Evolutionary conservation across 495 filamentous ascomycete genomes (phyloP), one percentile per base, ranked within the genome.

Genomic region (Penicillium paxilli): DNA sequence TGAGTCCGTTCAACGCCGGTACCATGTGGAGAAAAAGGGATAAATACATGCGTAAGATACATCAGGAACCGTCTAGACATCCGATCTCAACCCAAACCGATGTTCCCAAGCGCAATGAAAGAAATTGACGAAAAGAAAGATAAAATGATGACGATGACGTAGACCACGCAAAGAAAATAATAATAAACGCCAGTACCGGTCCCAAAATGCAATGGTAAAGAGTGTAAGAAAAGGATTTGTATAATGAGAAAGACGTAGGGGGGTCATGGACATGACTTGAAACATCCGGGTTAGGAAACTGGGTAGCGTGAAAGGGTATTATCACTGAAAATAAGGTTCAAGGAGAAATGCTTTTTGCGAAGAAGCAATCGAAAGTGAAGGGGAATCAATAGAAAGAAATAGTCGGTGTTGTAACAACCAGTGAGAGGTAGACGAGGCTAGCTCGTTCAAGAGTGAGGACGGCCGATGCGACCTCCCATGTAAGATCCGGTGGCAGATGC

Each of bases 401-500:
- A 2, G 12, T 3, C 6, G 41, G 41, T 44, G 14, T 19, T 44
- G 22, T 5, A 21, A 40, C 26, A 44, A 20, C 55, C 5, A 32
- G 30, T 32, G 6, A 52, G 17, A 25, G 22, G 16, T 32, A 40
- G 41, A 49, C 57, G 50, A 64, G 61, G 47, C 64, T 62, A 30
- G 64, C 62, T 67, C 62, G 58, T 55, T 51, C 58, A 74, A 23
- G 54, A 59, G 45, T 70, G 66, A 44, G 68, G 61, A 14, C 71
- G 69, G 58, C 58, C 51, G 20, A 69, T 70, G 16, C 74, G 73
- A 28, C 65, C 62, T 24, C 68, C 66, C 71, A 75, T 74, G 47
- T 78, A 78, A 8, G 72, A 72, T 3, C 73, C 67, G 11, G 75
- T 68, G 0, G 73, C 75, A 0, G 75, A 75, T 2, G 73, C 75